phyloP scores from a whole-genome alignment of 805 yeast genomes.

The Wickerhamomyces queroliae region DNA sequence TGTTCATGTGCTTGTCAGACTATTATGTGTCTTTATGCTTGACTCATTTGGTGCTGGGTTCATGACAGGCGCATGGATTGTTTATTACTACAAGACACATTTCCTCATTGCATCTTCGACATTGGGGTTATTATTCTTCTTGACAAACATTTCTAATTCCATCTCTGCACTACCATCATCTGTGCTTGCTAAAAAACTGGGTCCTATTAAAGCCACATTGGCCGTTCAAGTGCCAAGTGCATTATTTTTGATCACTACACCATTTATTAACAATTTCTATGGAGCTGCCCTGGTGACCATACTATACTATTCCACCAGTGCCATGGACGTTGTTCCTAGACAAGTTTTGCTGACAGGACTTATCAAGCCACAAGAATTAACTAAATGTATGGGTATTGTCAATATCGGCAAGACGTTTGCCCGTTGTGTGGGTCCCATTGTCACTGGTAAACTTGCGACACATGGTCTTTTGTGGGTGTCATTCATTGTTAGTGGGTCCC shows the following conservation, averaged over 20 bases:
- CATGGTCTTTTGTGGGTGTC: slow-evolving; percentile 39
- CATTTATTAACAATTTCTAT: slow-evolving; percentile 32
- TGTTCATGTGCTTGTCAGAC: slow-evolving; percentile 35
- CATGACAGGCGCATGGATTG: slow-evolving; percentile 85
- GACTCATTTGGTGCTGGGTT: slow-evolving; percentile 89
- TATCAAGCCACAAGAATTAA: slow-evolving; percentile 56
- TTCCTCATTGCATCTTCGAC: slow-evolving; percentile 50
- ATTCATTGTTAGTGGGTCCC: slow-evolving; percentile 44
- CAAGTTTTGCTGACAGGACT: slow-evolving; percentile 72
- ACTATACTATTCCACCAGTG: slow-evolving; percentile 54
- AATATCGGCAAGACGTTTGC: slow-evolving; percentile 85
- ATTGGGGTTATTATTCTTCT: slow-evolving; percentile 64
- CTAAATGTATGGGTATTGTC: slow-evolving; percentile 78
- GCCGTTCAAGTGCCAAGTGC: slow-evolving; percentile 78
- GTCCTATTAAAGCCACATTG: slow-evolving; percentile 76
- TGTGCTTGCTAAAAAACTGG: slow-evolving; percentile 53
- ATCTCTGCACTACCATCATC: slow-evolving; percentile 77
- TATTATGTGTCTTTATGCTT: slow-evolving; percentile 62
- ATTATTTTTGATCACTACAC: slow-evolving; percentile 48
- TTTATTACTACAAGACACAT: slow-evolving; percentile 63
- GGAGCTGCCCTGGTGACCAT: slow-evolving; percentile 47
- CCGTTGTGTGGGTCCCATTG: slow-evolving; percentile 72
- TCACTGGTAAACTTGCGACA: slow-evolving; percentile 72
- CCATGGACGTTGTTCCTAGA: slow-evolving; percentile 92
- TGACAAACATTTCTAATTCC: slow-evolving; percentile 56